These are phyloP conservation scores for Phytopythium kandeliae DNA, from an alignment of 352 stramenopile species.

Conservation along the genomic window DNA sequence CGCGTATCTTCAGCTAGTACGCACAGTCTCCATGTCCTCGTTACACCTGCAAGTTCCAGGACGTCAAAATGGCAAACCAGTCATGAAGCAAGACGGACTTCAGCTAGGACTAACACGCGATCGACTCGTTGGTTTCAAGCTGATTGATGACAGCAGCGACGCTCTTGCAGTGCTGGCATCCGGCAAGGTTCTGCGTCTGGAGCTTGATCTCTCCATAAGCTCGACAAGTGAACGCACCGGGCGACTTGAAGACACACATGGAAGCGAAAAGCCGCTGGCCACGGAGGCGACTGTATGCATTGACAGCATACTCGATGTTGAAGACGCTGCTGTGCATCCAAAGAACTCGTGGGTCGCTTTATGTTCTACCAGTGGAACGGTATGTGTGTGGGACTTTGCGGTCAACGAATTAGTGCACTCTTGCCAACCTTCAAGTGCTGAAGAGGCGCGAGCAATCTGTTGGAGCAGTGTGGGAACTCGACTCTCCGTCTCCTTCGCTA, in stretches of 20 bases:
- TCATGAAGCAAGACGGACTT: background rate
- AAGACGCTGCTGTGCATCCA: constrained; percentile 33
- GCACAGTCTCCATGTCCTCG: constrained; percentile 10
- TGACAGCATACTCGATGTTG: constrained; percentile 17
- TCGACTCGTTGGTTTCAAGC: constrained; percentile 4
- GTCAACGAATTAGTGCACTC: constrained; percentile 21
- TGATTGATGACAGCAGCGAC: constrained; percentile 20
- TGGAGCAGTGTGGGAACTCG: constrained; percentile 32
- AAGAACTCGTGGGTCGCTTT: constrained; percentile 30
- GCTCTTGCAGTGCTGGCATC: constrained; percentile 18
- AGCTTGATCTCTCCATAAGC: constrained; percentile 11
- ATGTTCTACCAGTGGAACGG: constrained; percentile 24
- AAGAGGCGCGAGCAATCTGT: constrained; percentile 19
- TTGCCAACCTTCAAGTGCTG: constrained; percentile 9
- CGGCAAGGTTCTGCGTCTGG: constrained; percentile 20
- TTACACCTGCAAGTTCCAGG: constrained; percentile 6
- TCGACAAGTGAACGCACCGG: background rate
- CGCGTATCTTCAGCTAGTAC: constrained; percentile 28
- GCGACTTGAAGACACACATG: background rate
- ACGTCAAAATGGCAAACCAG: background rate
- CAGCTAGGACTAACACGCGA: background rate
- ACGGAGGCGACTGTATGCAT: constrained; percentile 9
- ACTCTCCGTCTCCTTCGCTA: constrained; percentile 35
- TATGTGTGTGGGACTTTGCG: constrained; percentile 39
- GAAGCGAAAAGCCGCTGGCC: background rate